A percentile compares a stretch with the other conserved stretches of the same genome.
These are phyloP conservation scores for Phytomonas sp. DNA, from an alignment of 208 protist species.

Conservation along the genomic window DNA sequence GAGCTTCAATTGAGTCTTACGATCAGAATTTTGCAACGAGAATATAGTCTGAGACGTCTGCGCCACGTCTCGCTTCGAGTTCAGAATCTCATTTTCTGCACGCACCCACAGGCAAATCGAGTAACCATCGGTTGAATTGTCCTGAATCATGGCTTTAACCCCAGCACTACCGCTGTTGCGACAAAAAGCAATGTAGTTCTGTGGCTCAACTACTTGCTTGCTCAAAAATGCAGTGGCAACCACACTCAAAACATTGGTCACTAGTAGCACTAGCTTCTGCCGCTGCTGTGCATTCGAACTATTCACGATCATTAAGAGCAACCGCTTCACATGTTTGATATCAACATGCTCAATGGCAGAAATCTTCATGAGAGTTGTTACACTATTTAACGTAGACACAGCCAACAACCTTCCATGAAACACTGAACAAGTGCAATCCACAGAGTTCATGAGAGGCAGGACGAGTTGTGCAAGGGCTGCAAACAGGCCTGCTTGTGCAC, in stretches of 20 bases:
- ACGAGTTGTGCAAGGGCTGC: not conserved
- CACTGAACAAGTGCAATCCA: not conserved
- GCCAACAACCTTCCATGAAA: not conserved
- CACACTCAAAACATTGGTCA: conserved; percentile 50
- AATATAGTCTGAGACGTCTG: not conserved
- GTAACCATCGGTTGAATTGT: conserved; percentile 69
- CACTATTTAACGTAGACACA: not conserved
- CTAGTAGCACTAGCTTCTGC: conserved; percentile 24
- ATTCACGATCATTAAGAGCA: conserved; percentile 54
- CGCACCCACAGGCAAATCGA: conserved; percentile 62
- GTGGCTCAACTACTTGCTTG: conserved; percentile 13
- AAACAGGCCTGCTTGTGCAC: not conserved
- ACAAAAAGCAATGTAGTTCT: conserved; percentile 20
- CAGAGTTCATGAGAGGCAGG: not conserved
- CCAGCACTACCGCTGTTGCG: conserved; percentile 37
- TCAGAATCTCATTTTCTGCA: conserved; percentile 21
- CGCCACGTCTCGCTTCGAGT: not conserved
- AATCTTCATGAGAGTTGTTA: conserved; percentile 25
- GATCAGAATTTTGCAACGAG: conserved; percentile 31
- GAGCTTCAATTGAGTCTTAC: conserved; percentile 22
- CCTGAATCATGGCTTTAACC: conserved; percentile 36
- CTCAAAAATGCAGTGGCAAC: conserved; percentile 14
- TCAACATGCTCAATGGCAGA: conserved; percentile 49
- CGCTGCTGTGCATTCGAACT: conserved; percentile 26
- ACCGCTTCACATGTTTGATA: conserved; percentile 71